phyloP scores from a whole-genome alignment of 768 basidiomycete species.

The Amanita pallidorosea region DNA sequence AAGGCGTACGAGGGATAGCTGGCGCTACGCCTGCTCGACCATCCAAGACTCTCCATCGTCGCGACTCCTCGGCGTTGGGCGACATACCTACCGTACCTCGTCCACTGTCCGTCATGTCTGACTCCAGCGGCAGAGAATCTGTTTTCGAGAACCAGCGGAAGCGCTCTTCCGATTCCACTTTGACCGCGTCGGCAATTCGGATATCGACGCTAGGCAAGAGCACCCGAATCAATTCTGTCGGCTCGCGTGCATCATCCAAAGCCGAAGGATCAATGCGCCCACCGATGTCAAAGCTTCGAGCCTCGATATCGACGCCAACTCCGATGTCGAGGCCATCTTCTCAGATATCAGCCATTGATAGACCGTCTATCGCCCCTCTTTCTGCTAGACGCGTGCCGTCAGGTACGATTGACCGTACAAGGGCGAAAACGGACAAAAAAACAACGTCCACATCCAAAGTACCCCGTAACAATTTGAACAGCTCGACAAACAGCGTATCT shows the following conservation, averaged over 20 bases:
- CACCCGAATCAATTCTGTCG: conserved; percentile 29
- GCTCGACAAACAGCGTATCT: conserved; percentile 18
- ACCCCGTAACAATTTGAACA: conserved; percentile 15
- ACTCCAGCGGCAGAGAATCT: conserved; percentile 28
- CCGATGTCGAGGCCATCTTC: conserved; percentile 23
- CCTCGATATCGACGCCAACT: conserved; percentile 14
- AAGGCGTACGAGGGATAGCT: conserved; percentile 44
- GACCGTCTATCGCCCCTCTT: conserved; percentile 17
- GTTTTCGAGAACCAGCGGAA: conserved; percentile 25
- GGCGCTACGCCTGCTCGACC: conserved; percentile 45
- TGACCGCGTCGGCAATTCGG: conserved; percentile 16
- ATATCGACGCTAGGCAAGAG: conserved; percentile 39
- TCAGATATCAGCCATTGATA: conserved; percentile 25
- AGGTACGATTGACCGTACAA: conserved; percentile 10
- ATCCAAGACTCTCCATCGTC: conserved; percentile 28
- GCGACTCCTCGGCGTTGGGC: conserved; percentile 47
- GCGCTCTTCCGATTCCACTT: conserved; percentile 23
- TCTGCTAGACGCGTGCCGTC: conserved; percentile 25
- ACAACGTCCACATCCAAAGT: conserved; percentile 18
- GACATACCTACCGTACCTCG: conserved; percentile 40
- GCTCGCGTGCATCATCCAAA: conserved; percentile 16
- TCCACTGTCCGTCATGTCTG: conserved; percentile 37
- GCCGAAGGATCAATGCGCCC: conserved; percentile 41
- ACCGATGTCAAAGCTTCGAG: conserved; percentile 24
- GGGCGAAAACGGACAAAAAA: conserved; percentile 22